Evolutionary conservation across 306 rosid species (phyloP), one percentile per base, ranked within the genome.

Genomic region (Corylus avellana): DNA sequence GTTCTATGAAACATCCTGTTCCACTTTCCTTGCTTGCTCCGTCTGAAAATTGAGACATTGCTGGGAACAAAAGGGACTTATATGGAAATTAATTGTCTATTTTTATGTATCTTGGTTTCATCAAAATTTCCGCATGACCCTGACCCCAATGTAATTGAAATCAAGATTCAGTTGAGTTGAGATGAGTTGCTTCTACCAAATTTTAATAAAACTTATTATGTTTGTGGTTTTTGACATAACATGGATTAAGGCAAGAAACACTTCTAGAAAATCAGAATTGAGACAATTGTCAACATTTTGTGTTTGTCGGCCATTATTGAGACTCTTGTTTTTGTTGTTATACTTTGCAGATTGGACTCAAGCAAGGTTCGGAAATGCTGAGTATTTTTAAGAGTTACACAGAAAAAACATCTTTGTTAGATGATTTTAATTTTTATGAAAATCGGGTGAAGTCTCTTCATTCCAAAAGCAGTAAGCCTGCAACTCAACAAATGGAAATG

Each of bases 291-390:
- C 8, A n/a, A 35, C 0, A 16, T 35, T 17, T 37, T 12, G 14
- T 67, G 58, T 72, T 56, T 80, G 71, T 74, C 16, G 2, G 20
- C 39, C 7, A 17, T 72, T 56, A 27, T 74, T 25, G 62, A 64
- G 48, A 8, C 74, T 47, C 27, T 53, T 64, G 22, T 10, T 46
- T 16, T 20, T 77, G 35, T 64, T 73, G 17, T 58, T 70, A 27
- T 75, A 62, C 63, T 78, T 86, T 83, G 73, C 88, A 94, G 98
- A 79, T 94, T 79, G 91, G 84, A 32, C 76, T 92, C 39, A 84
- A 92, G 86, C 91, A 92, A 75, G 98, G 98, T 25, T 4, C 88
- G 79, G 88, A 90, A 81, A 85, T 94, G 96, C 86, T 94, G 83
- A 84, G 81, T 12, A 92, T 92, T 78, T 94, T 94, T 64, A 94